Percentiles rank a stretch among this genome's conserved stretches.
Evolutionary conservation across 495 filamentous ascomycete genomes (phyloP).

Genomic region (Penicillium robsamsonii): DNA sequence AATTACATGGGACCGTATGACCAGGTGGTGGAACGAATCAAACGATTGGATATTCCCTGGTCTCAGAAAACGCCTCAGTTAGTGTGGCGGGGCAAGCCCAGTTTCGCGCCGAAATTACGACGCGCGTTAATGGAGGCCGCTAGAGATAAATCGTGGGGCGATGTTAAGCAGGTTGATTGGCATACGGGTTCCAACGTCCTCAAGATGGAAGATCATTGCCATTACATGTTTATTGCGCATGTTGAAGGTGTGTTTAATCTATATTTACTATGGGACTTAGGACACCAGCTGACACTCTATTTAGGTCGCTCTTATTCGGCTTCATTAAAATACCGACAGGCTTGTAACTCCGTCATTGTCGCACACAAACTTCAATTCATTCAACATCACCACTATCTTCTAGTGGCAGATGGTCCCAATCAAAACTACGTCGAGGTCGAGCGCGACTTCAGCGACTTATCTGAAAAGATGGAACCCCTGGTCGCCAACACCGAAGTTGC

Average conservation of each 20-base stretch:
- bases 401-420: constrained; percentile 45
- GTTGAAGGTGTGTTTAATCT: constrained; percentile 48
- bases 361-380: constrained; percentile 47
- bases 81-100: constrained; percentile 65
- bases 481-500: constrained; percentile 44
- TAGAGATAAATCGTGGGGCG: constrained; percentile 52
- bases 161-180: constrained; percentile 54
- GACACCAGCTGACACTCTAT: constrained; percentile 1
- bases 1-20: constrained; percentile 57
- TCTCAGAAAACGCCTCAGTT: constrained; percentile 56
- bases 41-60: constrained; percentile 34
- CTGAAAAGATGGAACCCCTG: constrained; percentile 50
- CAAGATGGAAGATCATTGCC: constrained; percentile 55
- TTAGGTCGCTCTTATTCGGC: constrained; percentile 53
- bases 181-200: constrained; percentile 37
- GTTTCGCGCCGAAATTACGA: constrained; percentile 45
- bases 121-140: constrained; percentile 49
- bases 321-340: constrained; percentile 57
- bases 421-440: constrained; percentile 63
- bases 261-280: neutral
- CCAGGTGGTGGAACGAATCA: constrained; percentile 52
- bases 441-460: constrained; percentile 56
- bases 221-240: constrained; percentile 57
- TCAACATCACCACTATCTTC: constrained; percentile 45
- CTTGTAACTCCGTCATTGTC: constrained; percentile 59